phyloP scores from a whole-genome alignment of 805 yeast genomes.

The Wickerhamiella galacta region DNA sequence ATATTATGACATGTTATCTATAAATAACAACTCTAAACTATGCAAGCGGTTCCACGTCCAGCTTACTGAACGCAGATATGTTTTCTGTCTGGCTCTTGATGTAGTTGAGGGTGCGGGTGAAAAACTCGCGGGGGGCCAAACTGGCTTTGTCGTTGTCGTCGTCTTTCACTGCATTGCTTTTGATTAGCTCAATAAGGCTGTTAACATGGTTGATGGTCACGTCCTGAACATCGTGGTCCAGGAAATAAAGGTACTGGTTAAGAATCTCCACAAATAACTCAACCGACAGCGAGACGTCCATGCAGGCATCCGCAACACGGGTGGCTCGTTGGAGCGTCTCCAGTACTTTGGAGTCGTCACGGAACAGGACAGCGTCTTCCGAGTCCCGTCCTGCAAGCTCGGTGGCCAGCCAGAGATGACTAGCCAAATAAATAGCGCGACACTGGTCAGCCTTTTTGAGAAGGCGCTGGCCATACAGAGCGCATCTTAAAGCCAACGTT shows the following conservation, averaged over 20 bases:
- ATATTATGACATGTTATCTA: neutral
- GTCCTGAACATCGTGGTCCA: conserved; percentile 57
- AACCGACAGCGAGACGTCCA: conserved; percentile 58
- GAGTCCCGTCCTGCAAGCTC: conserved; percentile 35
- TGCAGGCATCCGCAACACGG: conserved; percentile 84
- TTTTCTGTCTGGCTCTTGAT: conserved; percentile 49
- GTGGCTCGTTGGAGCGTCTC: conserved; percentile 83
- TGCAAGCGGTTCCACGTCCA: conserved; percentile 1
- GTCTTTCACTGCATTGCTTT: conserved; percentile 21
- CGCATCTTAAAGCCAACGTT: conserved; percentile 64
- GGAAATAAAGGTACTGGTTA: conserved; percentile 70
- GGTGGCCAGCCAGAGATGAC: conserved; percentile 90
- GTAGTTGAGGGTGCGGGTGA: conserved; percentile 56
- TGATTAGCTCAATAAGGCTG: conserved; percentile 69
- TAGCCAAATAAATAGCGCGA: conserved; percentile 69
- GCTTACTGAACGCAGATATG: conserved; percentile 35
- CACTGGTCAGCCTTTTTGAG: conserved; percentile 91
- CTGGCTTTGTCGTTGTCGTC: conserved; percentile 19
- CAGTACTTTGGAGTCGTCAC: conserved; percentile 56
- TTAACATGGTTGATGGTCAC: conserved; percentile 64
- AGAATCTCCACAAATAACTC: conserved; percentile 82
- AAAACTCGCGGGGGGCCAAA: conserved; percentile 34
- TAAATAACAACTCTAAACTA: neutral
- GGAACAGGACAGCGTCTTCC: conserved; percentile 26
- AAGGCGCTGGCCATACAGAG: conserved; percentile 74